A percentile compares a stretch with the other conserved stretches of the same genome.
phyloP scores from a whole-genome alignment of 176 grass and related monocot species.

The Typha latifolia region DNA sequence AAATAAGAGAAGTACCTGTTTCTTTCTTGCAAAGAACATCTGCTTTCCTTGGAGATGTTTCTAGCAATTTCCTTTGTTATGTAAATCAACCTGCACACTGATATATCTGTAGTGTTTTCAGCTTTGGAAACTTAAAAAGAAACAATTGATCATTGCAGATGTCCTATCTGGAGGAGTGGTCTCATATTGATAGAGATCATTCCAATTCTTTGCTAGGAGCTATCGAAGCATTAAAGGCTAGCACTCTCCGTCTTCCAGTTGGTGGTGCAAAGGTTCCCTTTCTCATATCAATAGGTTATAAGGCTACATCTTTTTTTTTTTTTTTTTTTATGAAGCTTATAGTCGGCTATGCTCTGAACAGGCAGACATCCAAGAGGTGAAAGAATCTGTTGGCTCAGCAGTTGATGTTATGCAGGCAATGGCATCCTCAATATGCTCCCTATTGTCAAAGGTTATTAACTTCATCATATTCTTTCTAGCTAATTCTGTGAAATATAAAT shows the following conservation, averaged over 20 bases:
- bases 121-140: background rate
- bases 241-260: conserved; percentile 72
- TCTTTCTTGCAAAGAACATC: too few species aligned
- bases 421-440: conserved; percentile 62
- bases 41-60: too few species aligned
- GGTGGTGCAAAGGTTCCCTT: conserved; percentile 54
- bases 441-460: conserved; percentile 63
- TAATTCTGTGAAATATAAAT: background rate
- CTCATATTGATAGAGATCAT: conserved; percentile 53
- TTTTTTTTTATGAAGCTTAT: background rate
- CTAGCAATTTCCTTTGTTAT: too few species aligned
- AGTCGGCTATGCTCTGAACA: conserved; percentile 25
- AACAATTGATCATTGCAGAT: conserved; percentile 29
- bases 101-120: background rate
- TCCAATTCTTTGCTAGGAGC: conserved; percentile 47
- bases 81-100: background rate
- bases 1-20: too few species aligned
- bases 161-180: conserved; percentile 63
- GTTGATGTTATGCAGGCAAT: conserved; percentile 90
- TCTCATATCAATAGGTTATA: background rate
- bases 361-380: conserved; percentile 80
- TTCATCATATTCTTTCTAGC: conserved; percentile 1
- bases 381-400: conserved; percentile 70
- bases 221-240: conserved; percentile 79
- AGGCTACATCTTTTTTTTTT: too few species aligned